These are phyloP conservation scores for Quercus lobata DNA, from an alignment of 331 rosid species.

Conservation along the genomic window DNA sequence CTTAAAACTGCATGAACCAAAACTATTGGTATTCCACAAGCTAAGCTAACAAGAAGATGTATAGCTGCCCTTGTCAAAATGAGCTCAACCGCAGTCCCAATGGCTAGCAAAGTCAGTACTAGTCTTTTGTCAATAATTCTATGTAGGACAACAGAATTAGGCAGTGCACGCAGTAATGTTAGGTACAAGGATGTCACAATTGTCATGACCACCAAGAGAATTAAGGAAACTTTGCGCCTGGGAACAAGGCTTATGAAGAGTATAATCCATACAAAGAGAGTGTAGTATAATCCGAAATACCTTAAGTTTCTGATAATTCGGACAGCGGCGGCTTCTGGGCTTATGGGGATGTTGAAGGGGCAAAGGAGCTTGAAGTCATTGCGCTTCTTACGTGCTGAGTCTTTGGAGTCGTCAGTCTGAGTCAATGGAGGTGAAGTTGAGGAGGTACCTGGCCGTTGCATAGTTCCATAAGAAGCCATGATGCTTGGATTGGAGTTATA, in stretches of 20 bases:
- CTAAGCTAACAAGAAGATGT: slow-evolving; percentile 45
- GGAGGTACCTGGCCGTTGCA: slow-evolving; percentile 35
- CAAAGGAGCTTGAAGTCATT: slow-evolving; percentile 14
- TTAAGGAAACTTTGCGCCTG: slow-evolving; percentile 33
- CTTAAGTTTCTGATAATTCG: slow-evolving; percentile 36
- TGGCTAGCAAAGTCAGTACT: slow-evolving; percentile 33
- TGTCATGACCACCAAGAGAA: slow-evolving; percentile 43
- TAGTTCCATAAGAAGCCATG: slow-evolving; percentile 52
- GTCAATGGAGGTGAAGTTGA: slow-evolving; percentile 18
- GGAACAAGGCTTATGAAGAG: slow-evolving; percentile 69
- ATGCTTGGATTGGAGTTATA: neutral
- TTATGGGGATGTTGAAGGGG: slow-evolving; percentile 45
- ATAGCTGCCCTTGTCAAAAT: slow-evolving; percentile 38
- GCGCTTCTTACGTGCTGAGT: slow-evolving; percentile 11
- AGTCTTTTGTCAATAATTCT: slow-evolving; percentile 34
- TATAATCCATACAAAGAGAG: slow-evolving; percentile 52
- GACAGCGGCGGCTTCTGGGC: slow-evolving; percentile 43
- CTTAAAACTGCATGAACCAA: slow-evolving; percentile 63
- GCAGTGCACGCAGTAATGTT: slow-evolving; percentile 29
- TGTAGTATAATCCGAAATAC: slow-evolving; percentile 38
- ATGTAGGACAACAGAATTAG: slow-evolving; percentile 41
- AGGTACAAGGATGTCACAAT: slow-evolving; percentile 37
- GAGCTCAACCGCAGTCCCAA: slow-evolving; percentile 42
- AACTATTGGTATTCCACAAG: slow-evolving; percentile 32
- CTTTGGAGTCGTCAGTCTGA: slow-evolving; percentile 27